phyloP scores from a whole-genome alignment of 352 stramenopile species.

The Pythium vanterpoolii region DNA sequence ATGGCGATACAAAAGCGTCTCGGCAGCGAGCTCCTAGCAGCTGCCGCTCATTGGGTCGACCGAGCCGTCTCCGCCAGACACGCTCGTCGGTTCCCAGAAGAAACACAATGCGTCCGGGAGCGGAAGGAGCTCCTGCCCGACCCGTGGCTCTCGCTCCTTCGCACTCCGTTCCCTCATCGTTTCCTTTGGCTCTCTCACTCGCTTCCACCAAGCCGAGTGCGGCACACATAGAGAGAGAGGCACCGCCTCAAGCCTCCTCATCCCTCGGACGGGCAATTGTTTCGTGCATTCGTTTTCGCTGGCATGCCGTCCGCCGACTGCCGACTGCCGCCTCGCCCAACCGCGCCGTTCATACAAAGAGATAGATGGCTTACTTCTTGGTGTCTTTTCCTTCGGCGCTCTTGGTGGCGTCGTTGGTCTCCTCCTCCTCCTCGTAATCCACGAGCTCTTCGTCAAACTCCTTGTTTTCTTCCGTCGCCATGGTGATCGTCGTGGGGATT shows the following conservation, averaged over 20 bases:
- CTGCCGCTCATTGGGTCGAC: not conserved
- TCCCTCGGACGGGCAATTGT: not conserved
- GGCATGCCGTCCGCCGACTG: not conserved
- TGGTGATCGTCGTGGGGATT: conserved; percentile 17
- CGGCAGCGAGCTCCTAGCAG: not conserved
- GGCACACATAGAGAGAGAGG: not conserved
- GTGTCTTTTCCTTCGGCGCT: conserved; percentile 79
- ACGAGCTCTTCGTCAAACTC: conserved; percentile 88
- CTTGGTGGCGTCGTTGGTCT: conserved; percentile 71
- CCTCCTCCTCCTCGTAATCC: conserved; percentile 88
- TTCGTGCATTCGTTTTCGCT: conserved; percentile 3
- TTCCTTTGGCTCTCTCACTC: conserved; percentile 8
- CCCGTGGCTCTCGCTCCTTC: conserved; percentile 11
- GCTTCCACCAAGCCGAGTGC: conserved; percentile 19
- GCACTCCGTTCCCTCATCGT: not conserved
- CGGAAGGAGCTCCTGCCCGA: conserved; percentile 12
- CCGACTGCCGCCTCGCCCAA: not conserved
- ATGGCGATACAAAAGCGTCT: not conserved
- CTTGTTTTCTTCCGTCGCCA: conserved; percentile 85
- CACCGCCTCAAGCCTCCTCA: not conserved
- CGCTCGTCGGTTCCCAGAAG: not conserved
- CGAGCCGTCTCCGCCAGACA: not conserved
- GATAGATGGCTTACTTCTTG: conserved; percentile 82
- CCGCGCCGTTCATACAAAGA: conserved; percentile 11
- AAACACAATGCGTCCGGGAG: not conserved